Percentiles rank a stretch among this genome's conserved stretches.
Conservation (phyloP, 768 basidiomycete species). For the Amanita molliuscula region DNA sequence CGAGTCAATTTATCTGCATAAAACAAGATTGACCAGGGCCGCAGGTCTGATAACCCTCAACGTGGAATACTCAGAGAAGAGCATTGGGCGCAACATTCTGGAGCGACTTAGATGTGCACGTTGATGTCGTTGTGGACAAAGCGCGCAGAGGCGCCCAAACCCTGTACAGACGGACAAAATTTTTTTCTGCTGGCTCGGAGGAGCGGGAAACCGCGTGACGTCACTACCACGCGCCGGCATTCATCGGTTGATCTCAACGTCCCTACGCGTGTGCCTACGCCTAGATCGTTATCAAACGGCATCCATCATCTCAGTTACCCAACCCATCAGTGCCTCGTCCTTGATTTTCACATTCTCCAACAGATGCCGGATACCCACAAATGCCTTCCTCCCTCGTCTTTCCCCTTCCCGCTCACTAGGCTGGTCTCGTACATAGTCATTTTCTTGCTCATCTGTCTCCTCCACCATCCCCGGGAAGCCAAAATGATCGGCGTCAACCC, state of each 20-base stretch:
- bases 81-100: background rate
- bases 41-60: background rate
- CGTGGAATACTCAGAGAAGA: background rate
- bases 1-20: slow-evolving; percentile 32
- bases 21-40: slow-evolving; percentile 8
- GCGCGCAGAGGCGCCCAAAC: slow-evolving; percentile 13
- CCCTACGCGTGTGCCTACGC: background rate
- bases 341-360: slow-evolving; percentile 57
- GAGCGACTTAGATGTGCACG: background rate
- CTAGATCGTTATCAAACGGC: slow-evolving; percentile 9
- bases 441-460: slow-evolving; percentile 61
- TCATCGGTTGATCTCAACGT: background rate
- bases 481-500: slow-evolving; percentile 77
- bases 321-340: slow-evolving; percentile 42
- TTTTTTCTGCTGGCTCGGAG: slow-evolving; percentile 34
- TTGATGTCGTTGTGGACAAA: background rate
- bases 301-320: slow-evolving; percentile 31
- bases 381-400: slow-evolving; percentile 61
- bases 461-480: slow-evolving; percentile 82
- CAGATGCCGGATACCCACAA: slow-evolving; percentile 45
- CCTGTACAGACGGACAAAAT: slow-evolving; percentile 23
- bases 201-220: slow-evolving; percentile 25
- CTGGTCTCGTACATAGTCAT: slow-evolving; percentile 33
- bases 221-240: slow-evolving; percentile 11
- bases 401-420: slow-evolving; percentile 58